phyloP scores from a whole-genome alignment of 805 yeast genomes.

The Jamesozyma hellenica region DNA sequence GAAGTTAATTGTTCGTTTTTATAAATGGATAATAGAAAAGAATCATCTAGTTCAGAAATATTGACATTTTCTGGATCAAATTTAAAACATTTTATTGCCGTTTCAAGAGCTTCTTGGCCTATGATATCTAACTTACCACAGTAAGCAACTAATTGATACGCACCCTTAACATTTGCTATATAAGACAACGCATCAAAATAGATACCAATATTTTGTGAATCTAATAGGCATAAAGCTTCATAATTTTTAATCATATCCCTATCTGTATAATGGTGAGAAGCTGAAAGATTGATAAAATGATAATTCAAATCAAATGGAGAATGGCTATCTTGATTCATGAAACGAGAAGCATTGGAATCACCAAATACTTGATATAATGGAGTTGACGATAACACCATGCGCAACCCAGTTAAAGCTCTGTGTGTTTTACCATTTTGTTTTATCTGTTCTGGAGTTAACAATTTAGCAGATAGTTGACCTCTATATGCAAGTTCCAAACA shows the following conservation, averaged over 20 bases:
- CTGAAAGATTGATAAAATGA: slow-evolving; percentile 38
- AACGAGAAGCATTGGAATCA: slow-evolving; percentile 17
- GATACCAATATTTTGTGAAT: slow-evolving; percentile 37
- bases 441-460: slow-evolving; percentile 6
- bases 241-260: slow-evolving; percentile 39
- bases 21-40: slow-evolving; percentile 28
- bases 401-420: slow-evolving; percentile 23
- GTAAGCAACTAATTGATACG: slow-evolving; percentile 40
- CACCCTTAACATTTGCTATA: slow-evolving; percentile 39
- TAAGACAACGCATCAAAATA: slow-evolving; percentile 50
- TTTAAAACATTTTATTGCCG: slow-evolving; percentile 31
- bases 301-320: slow-evolving; percentile 20
- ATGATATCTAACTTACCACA: slow-evolving; percentile 42
- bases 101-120: slow-evolving; percentile 39
- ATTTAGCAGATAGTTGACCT: slow-evolving; percentile 28
- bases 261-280: slow-evolving; percentile 41
- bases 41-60: slow-evolving; percentile 18
- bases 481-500: slow-evolving; percentile 43
- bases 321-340: neutral
- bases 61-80: slow-evolving; percentile 24
- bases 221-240: slow-evolving; percentile 32
- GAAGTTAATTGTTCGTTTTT: slow-evolving; percentile 19
- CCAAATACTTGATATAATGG: slow-evolving; percentile 27
- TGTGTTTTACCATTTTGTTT: slow-evolving; percentile 9
- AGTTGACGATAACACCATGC: slow-evolving; percentile 19